A percentile compares a stretch with the other conserved stretches of the same genome.
Evolutionary conservation across 1,284 basidiomycete species (phyloP).

Genomic region (Ceratobasidium sp.): DNA sequence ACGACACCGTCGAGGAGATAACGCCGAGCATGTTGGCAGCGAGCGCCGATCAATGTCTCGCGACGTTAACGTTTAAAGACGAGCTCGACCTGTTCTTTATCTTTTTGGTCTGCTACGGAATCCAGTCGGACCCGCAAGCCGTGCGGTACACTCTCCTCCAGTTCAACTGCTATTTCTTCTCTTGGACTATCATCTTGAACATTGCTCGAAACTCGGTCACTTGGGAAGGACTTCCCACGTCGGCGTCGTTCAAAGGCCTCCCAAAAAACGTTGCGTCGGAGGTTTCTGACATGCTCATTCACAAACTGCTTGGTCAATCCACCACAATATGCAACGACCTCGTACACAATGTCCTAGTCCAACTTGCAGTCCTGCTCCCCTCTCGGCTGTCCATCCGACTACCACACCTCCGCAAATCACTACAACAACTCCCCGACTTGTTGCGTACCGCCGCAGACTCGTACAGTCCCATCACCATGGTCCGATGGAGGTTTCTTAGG

Average conservation of each 20-base stretch:
- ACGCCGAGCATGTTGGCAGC: background rate
- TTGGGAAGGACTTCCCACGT: constrained; percentile 1
- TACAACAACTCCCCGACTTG: background rate
- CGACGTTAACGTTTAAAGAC: background rate
- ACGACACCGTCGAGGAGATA: constrained; percentile 11
- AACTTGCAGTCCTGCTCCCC: background rate
- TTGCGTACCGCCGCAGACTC: background rate
- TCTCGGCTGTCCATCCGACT: background rate
- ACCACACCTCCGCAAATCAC: background rate
- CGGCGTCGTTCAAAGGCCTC: background rate
- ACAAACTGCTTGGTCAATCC: background rate
- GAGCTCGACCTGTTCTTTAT: background rate
- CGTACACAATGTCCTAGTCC: background rate
- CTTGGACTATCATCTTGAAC: constrained; percentile 6
- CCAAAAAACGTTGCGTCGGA: background rate
- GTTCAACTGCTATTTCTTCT: constrained; percentile 34
- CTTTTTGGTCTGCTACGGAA: background rate
- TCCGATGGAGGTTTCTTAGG: background rate
- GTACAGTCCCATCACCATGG: background rate
- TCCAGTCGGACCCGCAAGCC: background rate
- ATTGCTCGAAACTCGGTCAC: background rate
- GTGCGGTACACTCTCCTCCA: background rate
- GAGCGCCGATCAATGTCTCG: background rate
- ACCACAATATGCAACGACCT: background rate
- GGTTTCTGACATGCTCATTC: background rate